phyloP scores from a whole-genome alignment of 2,329 filamentous ascomycete genomes.

The Aureobasidium vineae region DNA sequence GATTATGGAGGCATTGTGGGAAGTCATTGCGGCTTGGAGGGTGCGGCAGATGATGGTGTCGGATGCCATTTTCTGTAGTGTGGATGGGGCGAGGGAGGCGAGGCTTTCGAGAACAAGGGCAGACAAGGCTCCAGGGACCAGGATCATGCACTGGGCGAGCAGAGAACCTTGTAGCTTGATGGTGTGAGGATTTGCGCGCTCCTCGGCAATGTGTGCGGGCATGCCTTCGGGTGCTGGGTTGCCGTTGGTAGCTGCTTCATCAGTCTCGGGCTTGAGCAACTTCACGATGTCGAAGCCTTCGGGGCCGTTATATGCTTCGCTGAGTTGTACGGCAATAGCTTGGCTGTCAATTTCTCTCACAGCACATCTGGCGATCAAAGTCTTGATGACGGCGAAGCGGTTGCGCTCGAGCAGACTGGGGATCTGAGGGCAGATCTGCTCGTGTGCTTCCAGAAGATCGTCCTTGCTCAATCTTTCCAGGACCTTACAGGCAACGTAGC shows the following conservation, averaged over 20 bases:
- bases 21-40: slow-evolving; percentile 61
- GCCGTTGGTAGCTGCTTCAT: slow-evolving; percentile 25
- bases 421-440: slow-evolving; percentile 70
- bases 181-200: slow-evolving; percentile 24
- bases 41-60: slow-evolving; percentile 59
- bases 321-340: slow-evolving; percentile 57
- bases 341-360: slow-evolving; percentile 61
- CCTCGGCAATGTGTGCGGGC: slow-evolving; percentile 28
- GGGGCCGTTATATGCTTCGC: slow-evolving; percentile 55
- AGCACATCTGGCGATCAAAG: slow-evolving; percentile 77
- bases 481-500: slow-evolving; percentile 79
- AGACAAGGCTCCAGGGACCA: slow-evolving; percentile 65
- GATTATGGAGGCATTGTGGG: slow-evolving; percentile 54
- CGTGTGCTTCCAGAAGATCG: slow-evolving; percentile 71
- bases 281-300: slow-evolving; percentile 57
- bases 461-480: slow-evolving; percentile 83
- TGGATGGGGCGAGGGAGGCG: slow-evolving; percentile 51
- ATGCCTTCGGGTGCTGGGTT: slow-evolving; percentile 25
- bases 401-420: slow-evolving; percentile 69
- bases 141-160: slow-evolving; percentile 75
- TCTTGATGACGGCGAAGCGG: slow-evolving; percentile 74
- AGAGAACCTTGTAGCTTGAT: slow-evolving; percentile 69
- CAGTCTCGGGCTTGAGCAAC: slow-evolving; percentile 58
- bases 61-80: slow-evolving; percentile 62
- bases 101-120: slow-evolving; percentile 66